These are phyloP conservation scores for Diaporthe aspalathi DNA, from an alignment of 2,329 filamentous ascomycete genomes.

Conservation along the genomic window DNA sequence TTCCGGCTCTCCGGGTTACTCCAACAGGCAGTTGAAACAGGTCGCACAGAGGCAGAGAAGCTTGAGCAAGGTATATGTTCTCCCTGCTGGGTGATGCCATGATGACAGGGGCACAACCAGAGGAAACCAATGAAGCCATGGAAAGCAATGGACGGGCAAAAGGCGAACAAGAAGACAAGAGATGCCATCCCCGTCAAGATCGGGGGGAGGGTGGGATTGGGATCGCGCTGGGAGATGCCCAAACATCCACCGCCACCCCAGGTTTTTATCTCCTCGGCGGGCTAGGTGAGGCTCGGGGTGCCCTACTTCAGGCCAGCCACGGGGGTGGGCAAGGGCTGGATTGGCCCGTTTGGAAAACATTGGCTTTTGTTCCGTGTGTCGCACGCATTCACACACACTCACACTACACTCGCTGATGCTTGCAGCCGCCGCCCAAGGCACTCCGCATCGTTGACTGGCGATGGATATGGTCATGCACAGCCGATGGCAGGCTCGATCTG, in stretches of 20 bases:
- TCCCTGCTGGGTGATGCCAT: slow-evolving; percentile 10
- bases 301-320: slow-evolving; percentile 4
- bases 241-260: slow-evolving; percentile 5
- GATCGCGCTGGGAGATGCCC: slow-evolving; percentile 27
- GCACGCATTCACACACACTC: neutral
- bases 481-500: slow-evolving; percentile 19
- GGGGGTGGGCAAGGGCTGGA: slow-evolving; percentile 2
- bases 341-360: slow-evolving; percentile 4
- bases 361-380: neutral
- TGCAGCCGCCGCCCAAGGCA: neutral
- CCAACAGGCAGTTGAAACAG: slow-evolving; percentile 17
- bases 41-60: neutral
- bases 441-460: neutral
- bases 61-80: neutral
- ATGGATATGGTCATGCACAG: slow-evolving; percentile 16
- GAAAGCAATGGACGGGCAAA: neutral
- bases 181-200: slow-evolving; percentile 14
- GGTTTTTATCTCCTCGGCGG: slow-evolving; percentile 15
- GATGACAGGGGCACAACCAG: neutral
- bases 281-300: slow-evolving; percentile 22
- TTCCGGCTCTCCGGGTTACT: too few species aligned
- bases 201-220: slow-evolving; percentile 31
- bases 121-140: neutral
- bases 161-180: neutral
- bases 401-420: neutral